Evolutionary conservation across 495 filamentous ascomycete genomes (phyloP), one percentile per base, ranked within the genome.

Genomic region (Friedmanniomyces endolithicus): DNA sequence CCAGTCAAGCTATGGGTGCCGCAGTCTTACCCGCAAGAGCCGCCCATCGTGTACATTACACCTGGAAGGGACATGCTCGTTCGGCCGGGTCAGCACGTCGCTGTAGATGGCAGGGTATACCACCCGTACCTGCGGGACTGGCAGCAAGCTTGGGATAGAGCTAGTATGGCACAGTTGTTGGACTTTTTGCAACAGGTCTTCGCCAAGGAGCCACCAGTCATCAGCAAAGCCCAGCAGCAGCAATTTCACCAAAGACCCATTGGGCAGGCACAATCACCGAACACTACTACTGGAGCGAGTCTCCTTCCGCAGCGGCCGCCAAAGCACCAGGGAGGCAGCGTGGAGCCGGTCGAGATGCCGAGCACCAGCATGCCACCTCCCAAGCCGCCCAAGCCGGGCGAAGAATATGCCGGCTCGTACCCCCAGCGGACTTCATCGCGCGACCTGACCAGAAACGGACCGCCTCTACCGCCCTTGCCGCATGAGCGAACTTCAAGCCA

Each of bases 1-100:
- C 92, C 92, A 11, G 75, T 98, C 50, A 80, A 87, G 57, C 60
- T 97, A 78, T 98, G 94, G 94, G 77, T 98, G n/a, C 92, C 94
- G 1, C 88, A 92, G 61, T 79, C 81, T 27, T 98, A 98, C 64
- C 94, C 92, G 31, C 77, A 78, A 34, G 85, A 94, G 62, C 73
- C 87, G 7, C 92, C 92, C 0, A 75, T 96, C 16, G 80, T 80
- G 50, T 98, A 94, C 68, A 87, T 96, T 40, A 89, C 81, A 9
- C 89, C 94, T 20, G 84, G 86, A 1, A 82, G 85, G 58, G 87
- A 83, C 63, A 96, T 98, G 88, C 71, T 85, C 50, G 83, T 97
- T 23, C 77, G 90, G 23, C 83, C 88, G 6, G 92, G 94, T 1
- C 92, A 97, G 62, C 87, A 97, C 72, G 89, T 98, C 50, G 88